A percentile compares a stretch with the other conserved stretches of the same genome.
Evolutionary conservation across 768 basidiomycete genomes (phyloP).

Genomic region (Psilocybe azurescens): DNA sequence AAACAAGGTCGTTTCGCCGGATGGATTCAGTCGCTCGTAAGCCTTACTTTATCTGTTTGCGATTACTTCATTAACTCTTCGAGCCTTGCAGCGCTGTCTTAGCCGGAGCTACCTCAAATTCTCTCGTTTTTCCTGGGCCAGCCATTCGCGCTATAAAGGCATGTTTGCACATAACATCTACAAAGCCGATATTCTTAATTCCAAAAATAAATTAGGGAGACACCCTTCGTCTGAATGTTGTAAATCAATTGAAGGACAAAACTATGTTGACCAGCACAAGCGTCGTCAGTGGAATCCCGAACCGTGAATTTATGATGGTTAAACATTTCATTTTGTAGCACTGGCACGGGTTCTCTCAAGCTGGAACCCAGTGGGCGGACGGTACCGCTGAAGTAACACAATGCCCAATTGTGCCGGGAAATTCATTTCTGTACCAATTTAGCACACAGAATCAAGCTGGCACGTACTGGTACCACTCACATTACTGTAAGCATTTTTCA

Average conservation of each 20-base stretch:
- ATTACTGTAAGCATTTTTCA: constrained; percentile 32
- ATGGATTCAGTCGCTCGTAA: constrained; percentile 48
- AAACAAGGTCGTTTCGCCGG: constrained; percentile 53
- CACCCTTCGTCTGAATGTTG: constrained; percentile 46
- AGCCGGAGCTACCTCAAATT: constrained; percentile 22
- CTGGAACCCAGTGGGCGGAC: constrained; percentile 42
- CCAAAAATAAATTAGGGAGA: constrained; percentile 15
- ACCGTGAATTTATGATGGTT: background rate
- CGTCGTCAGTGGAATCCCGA: constrained; percentile 13
- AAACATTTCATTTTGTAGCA: constrained; percentile 35
- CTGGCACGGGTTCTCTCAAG: constrained; percentile 48
- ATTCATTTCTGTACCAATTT: constrained; percentile 37
- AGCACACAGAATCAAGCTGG: constrained; percentile 40
- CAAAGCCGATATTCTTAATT: background rate
- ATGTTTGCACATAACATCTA: background rate
- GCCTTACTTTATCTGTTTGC: background rate
- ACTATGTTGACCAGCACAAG: constrained; percentile 46
- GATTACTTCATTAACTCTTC: background rate
- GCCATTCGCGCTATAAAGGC: constrained; percentile 31
- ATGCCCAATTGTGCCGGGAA: constrained; percentile 43
- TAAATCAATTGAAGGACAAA: constrained; percentile 40
- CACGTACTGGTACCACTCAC: constrained; percentile 52
- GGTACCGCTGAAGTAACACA: constrained; percentile 44
- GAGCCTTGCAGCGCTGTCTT: constrained; percentile 25
- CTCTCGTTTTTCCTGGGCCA: constrained; percentile 29